These are phyloP conservation scores for Zygoascus ofunaensis DNA, from an alignment of 805 yeast genomes.

Conservation along the genomic window DNA sequence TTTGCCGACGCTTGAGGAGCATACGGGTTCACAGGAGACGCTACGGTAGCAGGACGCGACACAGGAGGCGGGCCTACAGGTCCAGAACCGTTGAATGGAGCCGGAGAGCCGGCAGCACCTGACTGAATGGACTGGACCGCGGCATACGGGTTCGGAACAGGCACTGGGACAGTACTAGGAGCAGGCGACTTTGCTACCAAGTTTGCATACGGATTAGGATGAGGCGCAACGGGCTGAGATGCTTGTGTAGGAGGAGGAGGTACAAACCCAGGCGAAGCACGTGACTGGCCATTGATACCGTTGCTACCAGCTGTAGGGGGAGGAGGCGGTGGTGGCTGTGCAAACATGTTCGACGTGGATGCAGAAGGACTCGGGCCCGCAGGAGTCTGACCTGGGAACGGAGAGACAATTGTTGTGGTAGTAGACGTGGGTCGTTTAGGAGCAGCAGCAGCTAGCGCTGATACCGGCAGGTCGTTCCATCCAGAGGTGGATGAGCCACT, in stretches of 20 bases:
- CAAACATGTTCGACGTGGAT: conserved; percentile 15
- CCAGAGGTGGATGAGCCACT: conserved; percentile 19
- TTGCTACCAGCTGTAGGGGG: too few species aligned
- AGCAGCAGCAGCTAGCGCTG: conserved; percentile 16
- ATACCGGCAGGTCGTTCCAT: conserved; percentile 25
- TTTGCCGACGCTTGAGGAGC: conserved; percentile 13
- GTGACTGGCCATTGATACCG: conserved; percentile 3
- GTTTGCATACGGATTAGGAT: conserved; percentile 7
- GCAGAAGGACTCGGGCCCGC: conserved; percentile 15
- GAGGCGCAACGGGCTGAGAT: conserved; percentile 6
- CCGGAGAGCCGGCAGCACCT: not conserved
- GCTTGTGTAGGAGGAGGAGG: conserved; percentile 8
- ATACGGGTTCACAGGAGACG: conserved; percentile 19
- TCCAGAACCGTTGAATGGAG: not conserved
- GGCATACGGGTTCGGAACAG: conserved; percentile 18
- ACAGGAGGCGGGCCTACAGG: conserved; percentile 13
- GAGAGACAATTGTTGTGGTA: conserved; percentile 17
- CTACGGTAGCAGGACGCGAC: conserved; percentile 11
- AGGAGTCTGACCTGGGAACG: conserved; percentile 13
- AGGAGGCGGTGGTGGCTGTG: conserved; percentile 18
- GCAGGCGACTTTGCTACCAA: not conserved
- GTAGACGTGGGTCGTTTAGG: conserved; percentile 22
- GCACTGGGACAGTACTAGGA: conserved; percentile 19
- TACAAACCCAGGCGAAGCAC: conserved; percentile 15
- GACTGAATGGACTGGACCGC: conserved; percentile 10